phyloP scores from a whole-genome alignment of 2,329 filamentous ascomycete species.

The Helicocarpus griseus region DNA sequence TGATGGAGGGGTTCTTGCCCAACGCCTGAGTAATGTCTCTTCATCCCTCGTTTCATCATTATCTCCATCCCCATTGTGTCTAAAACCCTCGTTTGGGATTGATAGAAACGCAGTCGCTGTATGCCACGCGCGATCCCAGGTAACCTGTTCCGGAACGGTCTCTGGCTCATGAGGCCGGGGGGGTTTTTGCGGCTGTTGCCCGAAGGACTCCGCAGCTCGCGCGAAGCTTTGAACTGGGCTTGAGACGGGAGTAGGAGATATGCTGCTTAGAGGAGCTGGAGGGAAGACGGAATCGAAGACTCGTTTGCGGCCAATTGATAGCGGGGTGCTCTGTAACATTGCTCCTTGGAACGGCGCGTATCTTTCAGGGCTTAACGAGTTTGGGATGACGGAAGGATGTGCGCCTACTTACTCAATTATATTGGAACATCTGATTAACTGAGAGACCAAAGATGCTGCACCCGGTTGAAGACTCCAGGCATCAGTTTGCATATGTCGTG shows the following conservation, averaged over 20 bases:
- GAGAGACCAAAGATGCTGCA: too few species aligned
- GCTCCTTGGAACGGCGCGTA: not conserved
- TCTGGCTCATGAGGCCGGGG: constrained; percentile 5
- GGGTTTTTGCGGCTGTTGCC: constrained; percentile 5
- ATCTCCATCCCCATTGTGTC: not conserved
- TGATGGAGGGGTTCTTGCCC: constrained; percentile 22
- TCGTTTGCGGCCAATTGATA: constrained; percentile 24
- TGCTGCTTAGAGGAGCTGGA: constrained; percentile 26
- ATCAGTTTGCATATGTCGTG: not conserved
- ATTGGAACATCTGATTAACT: not conserved
- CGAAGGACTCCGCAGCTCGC: constrained; percentile 12
- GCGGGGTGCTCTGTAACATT: constrained; percentile 12
- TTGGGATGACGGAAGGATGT: not conserved
- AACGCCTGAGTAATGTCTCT: constrained; percentile 21
- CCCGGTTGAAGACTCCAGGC: not conserved
- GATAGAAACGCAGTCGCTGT: constrained; percentile 31
- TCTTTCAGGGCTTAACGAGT: not conserved
- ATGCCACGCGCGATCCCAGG: constrained; percentile 33
- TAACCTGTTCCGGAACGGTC: constrained; percentile 21
- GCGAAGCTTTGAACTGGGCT: constrained; percentile 18
- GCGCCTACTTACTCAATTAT: too few species aligned
- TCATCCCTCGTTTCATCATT: constrained; percentile 15
- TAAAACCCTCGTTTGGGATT: constrained; percentile 27
- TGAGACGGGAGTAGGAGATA: constrained; percentile 18
- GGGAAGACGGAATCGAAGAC: constrained; percentile 37